Evolutionary conservation across 345 rosid genomes (phyloP), one percentile per base, ranked within the genome.

Genomic region (Arabidopsis suecica): DNA sequence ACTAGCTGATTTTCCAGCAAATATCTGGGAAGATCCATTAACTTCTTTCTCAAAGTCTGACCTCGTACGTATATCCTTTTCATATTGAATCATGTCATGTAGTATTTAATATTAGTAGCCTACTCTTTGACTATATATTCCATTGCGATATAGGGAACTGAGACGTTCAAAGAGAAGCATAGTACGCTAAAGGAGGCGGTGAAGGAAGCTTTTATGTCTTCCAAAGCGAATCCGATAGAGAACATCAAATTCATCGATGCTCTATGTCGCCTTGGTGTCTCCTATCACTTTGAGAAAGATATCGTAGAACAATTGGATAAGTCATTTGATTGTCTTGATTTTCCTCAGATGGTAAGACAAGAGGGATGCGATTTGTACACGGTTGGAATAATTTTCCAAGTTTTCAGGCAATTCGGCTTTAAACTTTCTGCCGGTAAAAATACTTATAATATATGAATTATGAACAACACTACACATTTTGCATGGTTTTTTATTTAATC

Each of bases 401-500:
- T 74, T 57, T 74, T 74, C 51, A 66, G 78, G 51, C 78, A 74
- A 9, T 74, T 66, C 3, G 78, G 78, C 0, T 74, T 65, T 16
- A 58, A 74, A 48, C 45, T 74, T 28, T 57, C 78, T 7, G 41
- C 72, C 1, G 72, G 78, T 74, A 74, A 38, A 10, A 14, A 49
- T 28, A 50, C 32, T 30, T 58, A 4, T 40, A 16, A 58, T 9
- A 9, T 12, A 60, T 60, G 9, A 60, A 59, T 16, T 16, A 25
- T 25, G 7, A 41, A 7, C 9, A 48, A 18, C 25, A 49, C 12
- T 45, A 47, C 23, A 16, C 4, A 40, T 4, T 38, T 61, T 22
- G 18, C 36, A 61, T 62, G 22, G 3, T 62, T 14, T 44, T 44
- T 1, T 34, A 7, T 28, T 10, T 61, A 62, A 72, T 22, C 44